Base-by-base conservation (phyloP, 179 eudicot genomes). In the Beta lomatogona region DNA sequence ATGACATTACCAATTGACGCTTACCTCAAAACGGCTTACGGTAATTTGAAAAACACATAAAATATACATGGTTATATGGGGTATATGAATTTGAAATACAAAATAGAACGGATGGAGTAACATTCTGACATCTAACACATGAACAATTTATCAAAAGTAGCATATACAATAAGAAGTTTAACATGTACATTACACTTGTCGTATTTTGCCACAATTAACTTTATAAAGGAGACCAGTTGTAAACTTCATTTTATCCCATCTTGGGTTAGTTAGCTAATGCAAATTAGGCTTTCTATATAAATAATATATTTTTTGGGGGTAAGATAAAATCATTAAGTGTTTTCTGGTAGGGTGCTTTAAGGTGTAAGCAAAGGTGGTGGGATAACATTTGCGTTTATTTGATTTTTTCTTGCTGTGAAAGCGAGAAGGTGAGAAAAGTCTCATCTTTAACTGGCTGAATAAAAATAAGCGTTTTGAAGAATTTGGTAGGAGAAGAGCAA, bases 361-460 rank as follows among this genome's bases (percentile, higher is more conserved):
- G 85, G 87, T 87, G 86, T 89, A 94, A 91, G 98, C 98, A 94
- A 93, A 91, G 94, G 92, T 86, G 86, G 87, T 83, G 90, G 82
- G 31, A 73, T 79, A 73, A 13, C 22, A 73, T 58, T 77, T 67
- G 55, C 67, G 25, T 31, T 69, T 73, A 79, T 86, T 86, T 75
- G 86, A 87, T 83, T 86, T 89, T 74, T 82, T 76, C 94, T 89
- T 92, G 88, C 18, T 86, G 19, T 81, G 76, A 73, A 93, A 93
- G 97, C 87, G 72, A 83, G 18, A 16, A 55, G 41, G 4, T 46
- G 15, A 11, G 28, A 58, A 22, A 25, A 75, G 73, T 12, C 53
- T 76, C 50, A 19, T 65, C 13, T 81, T 46, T 77, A 5, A 77
- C 63, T 84, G 82, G 50, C 69, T 79, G 63, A 52, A 48, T 60